Evolutionary conservation across 2,329 filamentous ascomycete genomes (phyloP).

Genomic region (Venturia aucupariae): DNA sequence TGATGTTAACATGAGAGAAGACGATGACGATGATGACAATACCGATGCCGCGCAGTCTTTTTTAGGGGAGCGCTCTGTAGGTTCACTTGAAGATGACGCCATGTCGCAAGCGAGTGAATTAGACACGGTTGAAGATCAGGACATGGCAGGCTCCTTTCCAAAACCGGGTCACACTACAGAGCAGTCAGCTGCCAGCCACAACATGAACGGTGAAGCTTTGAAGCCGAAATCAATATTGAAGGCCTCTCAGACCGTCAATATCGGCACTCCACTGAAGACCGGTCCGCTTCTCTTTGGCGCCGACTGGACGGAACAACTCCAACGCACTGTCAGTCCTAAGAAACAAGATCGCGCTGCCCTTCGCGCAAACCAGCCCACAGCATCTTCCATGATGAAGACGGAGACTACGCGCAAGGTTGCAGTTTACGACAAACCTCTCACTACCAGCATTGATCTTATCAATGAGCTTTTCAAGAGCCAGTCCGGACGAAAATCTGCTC

Average conservation of each 20-base stretch:
- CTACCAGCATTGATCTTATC: slow-evolving; percentile 91
- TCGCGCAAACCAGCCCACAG: slow-evolving; percentile 31
- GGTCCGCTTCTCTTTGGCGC: slow-evolving; percentile 50
- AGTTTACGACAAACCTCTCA: slow-evolving; percentile 49
- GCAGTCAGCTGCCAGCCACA: slow-evolving; percentile 41
- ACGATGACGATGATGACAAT: slow-evolving; percentile 20
- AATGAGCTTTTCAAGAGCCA: slow-evolving; percentile 63
- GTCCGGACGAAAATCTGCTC: slow-evolving; percentile 22
- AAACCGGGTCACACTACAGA: slow-evolving; percentile 68
- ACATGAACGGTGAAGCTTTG: slow-evolving; percentile 20
- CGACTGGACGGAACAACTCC: slow-evolving; percentile 89
- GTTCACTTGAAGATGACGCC: slow-evolving; percentile 53
- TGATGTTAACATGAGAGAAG: slow-evolving; percentile 37
- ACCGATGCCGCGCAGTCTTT: slow-evolving; percentile 53
- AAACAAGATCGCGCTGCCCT: slow-evolving; percentile 79
- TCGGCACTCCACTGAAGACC: slow-evolving; percentile 44
- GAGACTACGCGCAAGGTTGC: slow-evolving; percentile 18
- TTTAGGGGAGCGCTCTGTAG: slow-evolving; percentile 87
- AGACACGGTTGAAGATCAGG: slow-evolving; percentile 60
- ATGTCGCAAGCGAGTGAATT: slow-evolving; percentile 56
- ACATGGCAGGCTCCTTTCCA: slow-evolving; percentile 70
- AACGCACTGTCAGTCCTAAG: slow-evolving; percentile 85
- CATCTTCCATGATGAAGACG: slow-evolving; percentile 18
- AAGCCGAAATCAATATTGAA: slow-evolving; percentile 43
- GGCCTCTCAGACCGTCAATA: slow-evolving; percentile 23